Base-by-base conservation (phyloP, 2,329 filamentous ascomycete genomes). In the Xylariaceae sp. region DNA sequence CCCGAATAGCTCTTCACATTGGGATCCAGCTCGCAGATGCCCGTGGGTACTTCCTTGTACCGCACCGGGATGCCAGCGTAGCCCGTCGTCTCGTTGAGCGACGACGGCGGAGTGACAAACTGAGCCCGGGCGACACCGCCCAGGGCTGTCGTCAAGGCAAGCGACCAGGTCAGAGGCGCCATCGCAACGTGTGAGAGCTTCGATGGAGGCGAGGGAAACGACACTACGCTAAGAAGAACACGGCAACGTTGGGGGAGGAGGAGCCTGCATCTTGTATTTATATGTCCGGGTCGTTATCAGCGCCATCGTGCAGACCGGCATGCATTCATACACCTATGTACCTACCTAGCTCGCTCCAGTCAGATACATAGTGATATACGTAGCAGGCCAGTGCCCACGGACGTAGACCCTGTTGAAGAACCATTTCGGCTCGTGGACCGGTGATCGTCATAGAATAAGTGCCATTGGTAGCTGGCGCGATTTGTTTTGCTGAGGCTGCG, bases 31-130 rank as follows among this genome's bases (percentile, higher is more conserved):
- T 72, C 69, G 50, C 70, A 73, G 32, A 68, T 70, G 13, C 68
- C 68, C 2, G 61, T 57, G 1, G 68, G 68, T 1, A 73, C 71
- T 47, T 72, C 56, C 50, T 73, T 74, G 55, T 71, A 74, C 26
- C 70, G 61, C 17, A 73, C 67, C 0, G 63, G 61, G 31, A 73
- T 52, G 17, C 59, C 61, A 19, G 66, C 61, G 37, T 56, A 42
- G 6, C 59, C 59, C 7, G 52, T 46, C 2, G 47, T 48, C 15
- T 52, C 48, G 42, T 53, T 54, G n/a, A 62, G 47, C 19, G 51
- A 45, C 17, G 52, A 51, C 2, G 59, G 59, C 32, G 56, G 40
- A 37, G 51, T 37, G 36, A 62, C 55, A 41, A 61, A 62, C 16
- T 60, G 58, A 13, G 56, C 56, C 16, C 47, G 34, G 4, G 48